Evolutionary conservation across 176 grass and related monocot genomes (phyloP).

Genomic region (Oryza longistaminata): DNA sequence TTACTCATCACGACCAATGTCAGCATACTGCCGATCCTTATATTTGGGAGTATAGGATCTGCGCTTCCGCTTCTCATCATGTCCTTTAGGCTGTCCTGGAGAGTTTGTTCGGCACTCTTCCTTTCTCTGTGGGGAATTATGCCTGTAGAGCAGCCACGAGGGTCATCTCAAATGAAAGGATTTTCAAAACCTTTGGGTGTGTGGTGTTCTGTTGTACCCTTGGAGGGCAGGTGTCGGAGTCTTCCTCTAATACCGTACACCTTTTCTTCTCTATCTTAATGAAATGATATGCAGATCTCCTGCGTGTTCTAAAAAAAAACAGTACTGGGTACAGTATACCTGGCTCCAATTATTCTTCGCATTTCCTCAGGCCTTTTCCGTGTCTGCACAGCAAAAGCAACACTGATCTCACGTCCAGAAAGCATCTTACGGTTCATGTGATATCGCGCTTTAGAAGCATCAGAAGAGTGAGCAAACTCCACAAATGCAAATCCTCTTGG

Average conservation of each 20-base stretch:
- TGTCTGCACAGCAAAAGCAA: conserved; percentile 68
- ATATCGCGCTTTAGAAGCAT: conserved; percentile 79
- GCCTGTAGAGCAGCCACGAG: conserved; percentile 44
- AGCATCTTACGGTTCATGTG: conserved; percentile 81
- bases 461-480: conserved; percentile 72
- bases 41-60: conserved; percentile 46
- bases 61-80: conserved; percentile 34
- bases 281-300: no score
- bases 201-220: no score
- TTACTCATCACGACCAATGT: no score
- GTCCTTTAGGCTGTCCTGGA: conserved; percentile 43
- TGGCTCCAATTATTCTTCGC: conserved; percentile 44
- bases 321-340: conserved; percentile 34
- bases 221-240: no score
- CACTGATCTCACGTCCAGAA: conserved; percentile 73
- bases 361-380: conserved; percentile 75
- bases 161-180: background rate
- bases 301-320: background rate
- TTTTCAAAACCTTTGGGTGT: background rate
- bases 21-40: conserved; percentile 9
- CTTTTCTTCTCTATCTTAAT: no score
- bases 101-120: conserved; percentile 35
- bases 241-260: no score
- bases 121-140: conserved; percentile 60
- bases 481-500: conserved; percentile 90